Conservation (phyloP, 768 basidiomycete species). For the Lactarius hatsudake region DNA sequence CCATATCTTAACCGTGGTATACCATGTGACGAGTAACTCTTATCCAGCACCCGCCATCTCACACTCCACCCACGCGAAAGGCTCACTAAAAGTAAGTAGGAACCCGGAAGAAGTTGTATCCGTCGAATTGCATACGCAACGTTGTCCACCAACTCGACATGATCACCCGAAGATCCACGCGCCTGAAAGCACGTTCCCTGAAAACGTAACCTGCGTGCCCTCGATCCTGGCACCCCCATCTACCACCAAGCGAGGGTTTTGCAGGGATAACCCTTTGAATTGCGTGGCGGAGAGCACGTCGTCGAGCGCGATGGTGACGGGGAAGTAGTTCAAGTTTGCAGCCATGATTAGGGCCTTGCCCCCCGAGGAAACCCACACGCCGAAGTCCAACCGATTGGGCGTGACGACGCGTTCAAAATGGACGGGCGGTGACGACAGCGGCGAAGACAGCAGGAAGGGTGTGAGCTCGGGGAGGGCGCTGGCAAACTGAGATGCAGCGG, state of each 20-base stretch:
- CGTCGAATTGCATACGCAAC: not conserved
- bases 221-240: constrained; percentile 11
- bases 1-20: too few relatives aligned
- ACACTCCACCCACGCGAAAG: too few relatives aligned
- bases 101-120: too few relatives aligned
- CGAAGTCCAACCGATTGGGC: constrained; percentile 14
- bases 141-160: not conserved
- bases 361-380: constrained; percentile 10
- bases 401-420: constrained; percentile 14
- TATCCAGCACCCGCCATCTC: too few relatives aligned
- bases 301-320: not conserved
- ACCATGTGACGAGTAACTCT: too few relatives aligned
- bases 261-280: not conserved
- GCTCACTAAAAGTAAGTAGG: too few relatives aligned
- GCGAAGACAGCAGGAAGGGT: constrained; percentile 15
- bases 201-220: not conserved
- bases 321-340: constrained; percentile 19
- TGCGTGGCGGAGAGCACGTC: constrained; percentile 1
- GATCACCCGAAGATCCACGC: constrained; percentile 15
- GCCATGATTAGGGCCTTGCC: constrained; percentile 13
- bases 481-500: constrained; percentile 37
- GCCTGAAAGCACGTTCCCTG: constrained; percentile 1
- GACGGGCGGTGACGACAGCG: constrained; percentile 7
- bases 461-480: constrained; percentile 30
- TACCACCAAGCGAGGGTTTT: not conserved